These are phyloP conservation scores for Myriosclerotinia duriaeana DNA, from an alignment of 2,329 filamentous ascomycete genomes.

Conservation along the genomic window DNA sequence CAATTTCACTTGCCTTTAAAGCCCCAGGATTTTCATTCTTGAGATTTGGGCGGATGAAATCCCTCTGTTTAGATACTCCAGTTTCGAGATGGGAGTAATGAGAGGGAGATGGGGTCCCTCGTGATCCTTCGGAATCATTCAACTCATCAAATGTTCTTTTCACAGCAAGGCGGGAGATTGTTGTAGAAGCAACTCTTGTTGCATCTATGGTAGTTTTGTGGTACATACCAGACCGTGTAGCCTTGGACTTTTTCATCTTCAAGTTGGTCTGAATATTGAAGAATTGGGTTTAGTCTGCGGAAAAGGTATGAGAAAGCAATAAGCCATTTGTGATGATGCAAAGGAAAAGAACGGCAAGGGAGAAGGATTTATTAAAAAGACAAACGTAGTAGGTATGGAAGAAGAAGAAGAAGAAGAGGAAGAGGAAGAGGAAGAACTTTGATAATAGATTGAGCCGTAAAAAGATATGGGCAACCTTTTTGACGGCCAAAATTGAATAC, in stretches of 20 bases:
- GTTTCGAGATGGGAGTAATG: background rate
- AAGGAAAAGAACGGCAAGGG: background rate
- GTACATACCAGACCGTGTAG: slow-evolving; percentile 8
- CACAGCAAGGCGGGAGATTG: slow-evolving; percentile 29
- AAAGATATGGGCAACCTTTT: background rate
- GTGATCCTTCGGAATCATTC: background rate
- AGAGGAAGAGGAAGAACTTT: background rate
- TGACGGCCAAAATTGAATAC: background rate
- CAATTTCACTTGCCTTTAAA: slow-evolving; percentile 50
- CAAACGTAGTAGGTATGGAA: too few relatives aligned
- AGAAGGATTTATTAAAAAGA: background rate
- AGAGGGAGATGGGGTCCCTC: background rate
- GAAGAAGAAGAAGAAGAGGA: background rate
- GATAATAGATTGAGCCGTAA: background rate
- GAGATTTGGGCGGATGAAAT: slow-evolving; percentile 26
- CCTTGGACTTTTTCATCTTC: background rate
- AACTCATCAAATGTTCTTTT: slow-evolving; percentile 34
- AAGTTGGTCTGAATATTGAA: too few relatives aligned
- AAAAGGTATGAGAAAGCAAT: background rate
- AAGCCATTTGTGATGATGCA: slow-evolving; percentile 12
- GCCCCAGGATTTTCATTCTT: slow-evolving; percentile 25
- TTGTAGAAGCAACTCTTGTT: slow-evolving; percentile 29
- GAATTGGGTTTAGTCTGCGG: background rate
- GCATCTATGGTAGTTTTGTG: slow-evolving; percentile 35
- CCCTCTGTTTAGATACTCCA: background rate